These are phyloP conservation scores for Aspergillus nomiae DNA, from an alignment of 2,329 filamentous ascomycete genomes.

Conservation along the genomic window DNA sequence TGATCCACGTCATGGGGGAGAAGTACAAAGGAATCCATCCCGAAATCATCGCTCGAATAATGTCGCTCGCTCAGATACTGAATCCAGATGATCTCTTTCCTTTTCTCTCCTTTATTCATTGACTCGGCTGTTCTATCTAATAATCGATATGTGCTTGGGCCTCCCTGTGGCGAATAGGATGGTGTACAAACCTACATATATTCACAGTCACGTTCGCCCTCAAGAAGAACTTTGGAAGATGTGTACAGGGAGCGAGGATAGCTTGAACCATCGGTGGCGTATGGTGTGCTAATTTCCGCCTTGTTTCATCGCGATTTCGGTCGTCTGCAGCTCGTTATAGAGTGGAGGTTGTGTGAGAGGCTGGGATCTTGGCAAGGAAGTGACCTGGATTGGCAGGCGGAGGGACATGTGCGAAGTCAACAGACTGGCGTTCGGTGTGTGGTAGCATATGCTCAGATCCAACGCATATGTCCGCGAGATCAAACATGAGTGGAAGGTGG, in stretches of 20 bases:
- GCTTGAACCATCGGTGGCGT: neutral
- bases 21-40: too few species aligned
- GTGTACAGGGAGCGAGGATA: too few species aligned
- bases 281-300: neutral
- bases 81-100: neutral
- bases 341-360: neutral
- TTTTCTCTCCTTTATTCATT: neutral
- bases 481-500: neutral
- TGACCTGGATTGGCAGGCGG: neutral
- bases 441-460: neutral
- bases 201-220: neutral
- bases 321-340: neutral
- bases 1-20: too few species aligned
- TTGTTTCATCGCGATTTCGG: neutral
- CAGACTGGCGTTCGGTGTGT: neutral
- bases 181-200: neutral
- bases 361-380: neutral
- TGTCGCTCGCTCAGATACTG: neutral
- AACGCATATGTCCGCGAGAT: neutral
- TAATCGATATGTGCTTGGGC: neutral
- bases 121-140: fast-evolving
- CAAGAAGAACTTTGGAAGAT: neutral
- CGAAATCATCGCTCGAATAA: neutral
- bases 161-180: neutral
- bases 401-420: neutral